phyloP scores from a whole-genome alignment of 208 protist genomes.

The Trypanosoma melophagium region DNA sequence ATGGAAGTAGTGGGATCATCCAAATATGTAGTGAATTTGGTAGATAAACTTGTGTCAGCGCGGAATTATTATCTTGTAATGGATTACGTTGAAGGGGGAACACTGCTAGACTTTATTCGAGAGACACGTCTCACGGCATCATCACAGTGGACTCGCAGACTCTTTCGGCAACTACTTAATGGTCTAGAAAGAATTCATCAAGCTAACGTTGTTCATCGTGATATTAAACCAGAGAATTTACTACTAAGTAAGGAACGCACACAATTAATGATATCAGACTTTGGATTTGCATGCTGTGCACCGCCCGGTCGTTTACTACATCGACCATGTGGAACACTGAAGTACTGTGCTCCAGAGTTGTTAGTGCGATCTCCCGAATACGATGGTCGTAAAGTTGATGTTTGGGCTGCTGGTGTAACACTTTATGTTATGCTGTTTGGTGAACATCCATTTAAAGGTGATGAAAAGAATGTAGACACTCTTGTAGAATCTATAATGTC shows the following conservation, averaged over 20 bases:
- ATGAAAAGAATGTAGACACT: constrained; percentile 38
- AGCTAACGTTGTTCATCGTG: constrained; percentile 77
- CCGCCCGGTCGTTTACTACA: constrained; percentile 38
- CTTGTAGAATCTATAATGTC: constrained; percentile 59
- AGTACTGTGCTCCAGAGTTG: constrained; percentile 86
- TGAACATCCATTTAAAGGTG: constrained; percentile 88
- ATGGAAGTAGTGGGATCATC: constrained; percentile 50
- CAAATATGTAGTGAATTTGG: constrained; percentile 52
- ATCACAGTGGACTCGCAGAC: constrained; percentile 31
- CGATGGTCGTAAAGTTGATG: constrained; percentile 86
- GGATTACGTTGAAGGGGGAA: constrained; percentile 74
- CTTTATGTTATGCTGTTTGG: constrained; percentile 92
- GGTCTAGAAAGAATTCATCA: constrained; percentile 64
- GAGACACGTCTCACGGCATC: background rate
- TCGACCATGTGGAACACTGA: constrained; percentile 74
- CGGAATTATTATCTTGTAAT: constrained; percentile 86
- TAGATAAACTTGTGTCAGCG: constrained; percentile 76
- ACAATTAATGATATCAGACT: constrained; percentile 78
- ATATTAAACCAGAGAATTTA: constrained; percentile 90
- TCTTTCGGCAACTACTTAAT: constrained; percentile 69
- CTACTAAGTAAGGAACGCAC: constrained; percentile 60
- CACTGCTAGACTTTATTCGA: constrained; percentile 55
- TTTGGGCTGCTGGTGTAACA: constrained; percentile 88
- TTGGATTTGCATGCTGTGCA: constrained; percentile 84
- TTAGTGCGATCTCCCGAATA: constrained; percentile 72